Evolutionary conservation across 768 basidiomycete genomes (phyloP), one percentile per base, ranked within the genome.

Genomic region (Crepidotus variabilis): DNA sequence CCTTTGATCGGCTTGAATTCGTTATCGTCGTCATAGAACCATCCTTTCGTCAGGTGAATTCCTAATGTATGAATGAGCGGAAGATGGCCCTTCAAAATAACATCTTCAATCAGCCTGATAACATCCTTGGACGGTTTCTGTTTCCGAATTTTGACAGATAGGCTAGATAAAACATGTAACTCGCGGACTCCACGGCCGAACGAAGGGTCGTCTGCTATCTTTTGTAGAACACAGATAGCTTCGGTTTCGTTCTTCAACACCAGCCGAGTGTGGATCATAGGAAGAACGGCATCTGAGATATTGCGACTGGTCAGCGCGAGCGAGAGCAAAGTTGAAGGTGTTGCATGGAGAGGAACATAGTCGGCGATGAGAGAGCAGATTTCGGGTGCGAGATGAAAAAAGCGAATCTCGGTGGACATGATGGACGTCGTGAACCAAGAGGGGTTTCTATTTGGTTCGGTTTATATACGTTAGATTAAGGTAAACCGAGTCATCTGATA

Each of bases 301-400:
- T n/a, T 14, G 4, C 47, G 47, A 49, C 20, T 49, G 6, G 47
- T 21, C 14, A 49, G n/a, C 7, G 28, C 28, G 28, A 28, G 28
- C 8, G 28, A 28, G 28, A 28, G 28, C 28, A 28, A 28, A 28
- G 28, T 13, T 3, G 51, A 47, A 10, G 56, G 56, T n/a, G 51
- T 52, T 6, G 45, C 32, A 39, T 52, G 24, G 13, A 57, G 24
- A 28, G 56, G 50, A 16, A 52, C 10, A 47, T 46, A 39, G 18
- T 18, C 43, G n/a, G 56, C 56, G 21, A 57, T 50, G 55, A 56
- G 32, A 11, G 55, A 47, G 48, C 36, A 50, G 39, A 56, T 48
- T 43, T 56, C 55, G 2, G 55, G 55, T 9, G 33, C 2, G 35
- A 51, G 49, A 28, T 28, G 28, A 28, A 28, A 28, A 28, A 28